phyloP scores from a whole-genome alignment of 73 alveolate species.

The Durusdinium trenchii region DNA sequence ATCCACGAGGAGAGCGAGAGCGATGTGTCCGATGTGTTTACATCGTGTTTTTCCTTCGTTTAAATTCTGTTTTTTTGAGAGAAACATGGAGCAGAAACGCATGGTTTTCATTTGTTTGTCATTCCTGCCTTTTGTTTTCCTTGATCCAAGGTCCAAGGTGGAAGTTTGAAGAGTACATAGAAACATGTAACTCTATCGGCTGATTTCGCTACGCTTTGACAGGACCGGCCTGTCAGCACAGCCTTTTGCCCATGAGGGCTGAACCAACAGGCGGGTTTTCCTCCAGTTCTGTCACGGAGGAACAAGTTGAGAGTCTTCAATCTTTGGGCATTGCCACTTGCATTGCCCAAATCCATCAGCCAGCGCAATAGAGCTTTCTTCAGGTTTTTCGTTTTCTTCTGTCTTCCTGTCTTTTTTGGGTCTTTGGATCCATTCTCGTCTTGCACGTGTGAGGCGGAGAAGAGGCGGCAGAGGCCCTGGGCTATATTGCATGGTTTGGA shows the following conservation, averaged over 20 bases:
- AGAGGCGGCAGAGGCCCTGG: too few species aligned
- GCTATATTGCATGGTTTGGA: too few species aligned
- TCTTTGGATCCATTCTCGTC: too few species aligned
- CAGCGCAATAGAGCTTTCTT: too few species aligned
- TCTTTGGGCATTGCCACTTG: not conserved
- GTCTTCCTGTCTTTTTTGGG: not conserved
- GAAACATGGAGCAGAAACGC: not conserved
- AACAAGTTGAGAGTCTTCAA: too few species aligned
- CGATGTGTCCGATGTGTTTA: not conserved
- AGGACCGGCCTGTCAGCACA: conserved; percentile 63
- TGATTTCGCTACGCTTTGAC: not conserved
- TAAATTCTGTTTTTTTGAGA: too few species aligned
- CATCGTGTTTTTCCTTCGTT: too few species aligned
- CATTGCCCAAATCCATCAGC: too few species aligned
- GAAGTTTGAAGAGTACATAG: not conserved
- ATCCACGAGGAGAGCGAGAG: conserved; percentile 30
- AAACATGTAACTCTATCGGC: not conserved
- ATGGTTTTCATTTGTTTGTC: not conserved
- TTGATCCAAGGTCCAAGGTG: too few species aligned
- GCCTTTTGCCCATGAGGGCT: conserved; percentile 36
- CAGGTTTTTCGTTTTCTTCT: not conserved
- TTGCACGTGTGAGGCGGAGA: too few species aligned
- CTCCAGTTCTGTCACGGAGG: too few species aligned
- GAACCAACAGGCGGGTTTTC: not conserved
- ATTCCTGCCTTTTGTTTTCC: too few species aligned